phyloP scores from a whole-genome alignment of 1,284 basidiomycete species.

The Leccinum fallax region DNA sequence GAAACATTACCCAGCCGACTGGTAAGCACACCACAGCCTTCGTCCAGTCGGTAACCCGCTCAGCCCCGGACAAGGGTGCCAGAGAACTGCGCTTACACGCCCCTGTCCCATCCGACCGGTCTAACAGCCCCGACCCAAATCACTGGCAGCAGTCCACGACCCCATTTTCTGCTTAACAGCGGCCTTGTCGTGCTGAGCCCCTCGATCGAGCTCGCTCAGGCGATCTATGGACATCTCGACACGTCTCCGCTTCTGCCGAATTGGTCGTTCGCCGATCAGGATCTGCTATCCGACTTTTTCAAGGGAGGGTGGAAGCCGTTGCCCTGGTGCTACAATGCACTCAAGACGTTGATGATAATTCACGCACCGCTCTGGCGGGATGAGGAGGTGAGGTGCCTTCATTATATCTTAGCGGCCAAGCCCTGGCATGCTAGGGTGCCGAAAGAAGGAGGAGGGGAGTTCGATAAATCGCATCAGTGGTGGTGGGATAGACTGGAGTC shows the following conservation, averaged over 20 bases:
- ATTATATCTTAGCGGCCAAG: conserved; percentile 77
- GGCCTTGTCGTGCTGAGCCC: conserved; percentile 90
- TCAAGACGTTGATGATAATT: conserved; percentile 74
- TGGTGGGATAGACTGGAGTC: conserved; percentile 76
- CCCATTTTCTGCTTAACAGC: conserved; percentile 83
- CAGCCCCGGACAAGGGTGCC: conserved; percentile 65
- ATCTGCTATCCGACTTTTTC: conserved; percentile 85
- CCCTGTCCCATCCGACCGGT: conserved; percentile 55
- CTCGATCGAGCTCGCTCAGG: conserved; percentile 53
- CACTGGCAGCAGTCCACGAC: conserved; percentile 58
- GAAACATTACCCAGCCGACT: conserved; percentile 85
- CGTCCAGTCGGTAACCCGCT: not conserved
- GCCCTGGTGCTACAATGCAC: conserved; percentile 84
- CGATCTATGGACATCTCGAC: conserved; percentile 62
- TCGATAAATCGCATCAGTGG: conserved; percentile 62
- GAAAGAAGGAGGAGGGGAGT: conserved; percentile 39
- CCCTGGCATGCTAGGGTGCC: conserved; percentile 65
- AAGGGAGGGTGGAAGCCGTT: conserved; percentile 72
- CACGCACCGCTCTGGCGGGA: conserved; percentile 79
- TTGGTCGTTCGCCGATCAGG: conserved; percentile 92
- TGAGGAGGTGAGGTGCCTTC: conserved; percentile 72
- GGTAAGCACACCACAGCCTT: conserved; percentile 53
- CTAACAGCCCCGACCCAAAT: conserved; percentile 52
- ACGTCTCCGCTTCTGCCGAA: conserved; percentile 69
- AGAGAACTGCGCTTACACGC: conserved; percentile 83